Base-by-base conservation (phyloP, 371 early-diverging fungal genomes). In the Mortierella sp. region DNA sequence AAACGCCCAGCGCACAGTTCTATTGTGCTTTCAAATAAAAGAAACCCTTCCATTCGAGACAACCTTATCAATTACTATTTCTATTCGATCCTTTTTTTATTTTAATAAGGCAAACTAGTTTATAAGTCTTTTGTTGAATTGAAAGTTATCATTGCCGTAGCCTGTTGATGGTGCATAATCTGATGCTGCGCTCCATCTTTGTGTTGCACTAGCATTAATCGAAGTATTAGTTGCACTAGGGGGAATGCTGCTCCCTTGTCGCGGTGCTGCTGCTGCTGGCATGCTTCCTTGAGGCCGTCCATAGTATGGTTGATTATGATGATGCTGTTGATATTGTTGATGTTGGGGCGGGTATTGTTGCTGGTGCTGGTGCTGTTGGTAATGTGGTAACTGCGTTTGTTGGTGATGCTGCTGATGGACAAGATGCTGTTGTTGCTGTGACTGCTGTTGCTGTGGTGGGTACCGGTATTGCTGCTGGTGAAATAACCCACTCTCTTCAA, bases 121-220 rank as follows among this genome's bases (percentile, higher is more conserved):
- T 53, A 53, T 12, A 9, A 53, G 7, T 28, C 53, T 22, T 53
- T 53, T 53, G 15, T 28, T 53, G 29, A 53, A 53, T 28, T 53
- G 53, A 53, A 26, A 53, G 26, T 7, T 28, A 4, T 62, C 32
- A 49, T 51, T 43, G 7, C 26, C 12, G 22, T 49, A 45, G 32
- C 26, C 13, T 37, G 45, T 9, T 29, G 51, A 31, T 47, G 66
- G 43, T n/a, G 23, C 17, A 32, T 66, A 66, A 13, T 66, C 66
- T 47, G 66, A 15, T 28, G 66, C 6, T 28, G 22, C 58, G 15
- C 26, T 47, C 66, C 66, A 56, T 47, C 43, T 67, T 31, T 47
- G 66, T 26, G 59, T 29, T 7, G 53, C 59, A 37, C 60, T 40
- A 7, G 57, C 42, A 43, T n/a, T 53, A 28, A 45, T 40, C 10